phyloP scores from a whole-genome alignment of 345 rosid genomes.

The Populus pruinosa region DNA sequence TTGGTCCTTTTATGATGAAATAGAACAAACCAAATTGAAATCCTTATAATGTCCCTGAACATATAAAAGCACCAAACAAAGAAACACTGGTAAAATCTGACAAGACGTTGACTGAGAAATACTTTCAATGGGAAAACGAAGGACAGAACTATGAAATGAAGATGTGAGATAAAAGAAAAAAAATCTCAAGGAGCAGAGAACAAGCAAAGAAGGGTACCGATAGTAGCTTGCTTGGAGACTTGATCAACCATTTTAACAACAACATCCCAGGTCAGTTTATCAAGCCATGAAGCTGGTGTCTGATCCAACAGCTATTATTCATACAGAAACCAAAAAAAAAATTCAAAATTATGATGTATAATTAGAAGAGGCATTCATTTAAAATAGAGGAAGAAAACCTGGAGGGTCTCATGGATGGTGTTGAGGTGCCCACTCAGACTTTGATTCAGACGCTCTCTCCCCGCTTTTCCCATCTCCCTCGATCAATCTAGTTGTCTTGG shows the following conservation, averaged over 20 bases:
- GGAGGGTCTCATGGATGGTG: conserved; percentile 71
- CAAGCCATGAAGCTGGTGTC: conserved; percentile 40
- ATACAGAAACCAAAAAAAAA: not conserved
- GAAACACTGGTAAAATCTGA: not conserved
- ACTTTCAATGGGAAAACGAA: no score
- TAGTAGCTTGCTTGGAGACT: conserved; percentile 82
- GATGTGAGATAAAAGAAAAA: not conserved
- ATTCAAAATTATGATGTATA: not conserved
- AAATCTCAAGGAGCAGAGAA: not conserved
- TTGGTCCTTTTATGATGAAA: not conserved
- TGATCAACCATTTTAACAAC: conserved; percentile 74
- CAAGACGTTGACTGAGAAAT: no score
- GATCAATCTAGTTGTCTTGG: not conserved
- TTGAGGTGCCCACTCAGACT: conserved; percentile 50
- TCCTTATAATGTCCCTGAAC: not conserved
- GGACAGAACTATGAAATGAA: no score
- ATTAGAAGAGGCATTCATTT: not conserved
- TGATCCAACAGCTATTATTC: conserved; percentile 48
- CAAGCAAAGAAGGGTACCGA: conserved; percentile 35
- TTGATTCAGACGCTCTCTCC: conserved; percentile 50
- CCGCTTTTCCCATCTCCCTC: conserved; percentile 50
- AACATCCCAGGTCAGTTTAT: conserved; percentile 64
- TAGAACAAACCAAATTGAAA: not conserved
- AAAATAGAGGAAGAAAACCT: conserved; percentile 33
- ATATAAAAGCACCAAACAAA: not conserved